phyloP scores from a whole-genome alignment of 2,329 filamentous ascomycete species.

The Fragosphaeria purpurea region DNA sequence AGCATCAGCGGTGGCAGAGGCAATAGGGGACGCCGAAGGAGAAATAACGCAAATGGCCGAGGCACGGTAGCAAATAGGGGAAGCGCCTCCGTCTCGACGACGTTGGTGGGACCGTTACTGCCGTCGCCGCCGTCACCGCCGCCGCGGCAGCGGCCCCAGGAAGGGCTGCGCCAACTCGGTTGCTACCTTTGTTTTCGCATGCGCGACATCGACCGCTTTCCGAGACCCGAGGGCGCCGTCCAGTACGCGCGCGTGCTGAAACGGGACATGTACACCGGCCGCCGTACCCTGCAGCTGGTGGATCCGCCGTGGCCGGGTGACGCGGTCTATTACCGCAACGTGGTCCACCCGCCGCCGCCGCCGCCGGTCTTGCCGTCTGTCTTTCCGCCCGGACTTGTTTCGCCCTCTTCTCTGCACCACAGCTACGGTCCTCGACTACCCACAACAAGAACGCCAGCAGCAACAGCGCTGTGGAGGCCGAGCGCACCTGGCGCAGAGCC shows the following conservation, averaged over 20 bases:
- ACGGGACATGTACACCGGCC: slow-evolving; percentile 10
- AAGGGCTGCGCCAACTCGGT: neutral
- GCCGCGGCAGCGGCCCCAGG: neutral
- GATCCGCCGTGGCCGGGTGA: neutral
- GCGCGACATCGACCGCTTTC: slow-evolving; percentile 7
- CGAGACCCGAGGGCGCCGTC: neutral
- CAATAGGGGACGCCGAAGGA: too few species aligned
- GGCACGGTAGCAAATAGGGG: too few species aligned
- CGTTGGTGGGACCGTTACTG: too few species aligned
- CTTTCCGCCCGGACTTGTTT: neutral
- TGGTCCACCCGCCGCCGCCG: slow-evolving; percentile 3
- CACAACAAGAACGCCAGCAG: too few species aligned
- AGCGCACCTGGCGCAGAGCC: slow-evolving; percentile 10
- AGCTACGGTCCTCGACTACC: too few species aligned
- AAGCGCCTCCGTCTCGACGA: too few species aligned
- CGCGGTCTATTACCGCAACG: neutral
- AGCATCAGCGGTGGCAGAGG: neutral
- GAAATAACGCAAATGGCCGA: too few species aligned
- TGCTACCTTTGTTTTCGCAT: slow-evolving; percentile 17
- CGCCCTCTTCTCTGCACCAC: too few species aligned
- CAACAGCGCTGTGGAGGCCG: slow-evolving; percentile 1
- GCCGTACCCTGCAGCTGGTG: slow-evolving; percentile 6
- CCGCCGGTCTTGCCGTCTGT: neutral
- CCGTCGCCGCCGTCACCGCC: too few species aligned
- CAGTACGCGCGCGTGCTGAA: slow-evolving; percentile 7